Evolutionary conservation across 495 filamentous ascomycete genomes (phyloP), one percentile per base, ranked within the genome.

Genomic region (Ramalina intermedia): DNA sequence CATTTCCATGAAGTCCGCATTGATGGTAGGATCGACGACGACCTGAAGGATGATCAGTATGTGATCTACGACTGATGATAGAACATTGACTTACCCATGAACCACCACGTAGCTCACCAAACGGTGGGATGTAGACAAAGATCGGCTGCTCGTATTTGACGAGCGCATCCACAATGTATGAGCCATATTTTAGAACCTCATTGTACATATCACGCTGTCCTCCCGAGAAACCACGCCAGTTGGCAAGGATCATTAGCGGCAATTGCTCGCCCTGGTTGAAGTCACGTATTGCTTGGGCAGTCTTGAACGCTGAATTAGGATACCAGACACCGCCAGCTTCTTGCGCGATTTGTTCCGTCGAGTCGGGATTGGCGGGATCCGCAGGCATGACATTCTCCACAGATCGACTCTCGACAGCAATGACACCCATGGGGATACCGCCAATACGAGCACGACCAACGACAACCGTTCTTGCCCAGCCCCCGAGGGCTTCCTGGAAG

Each of bases 121-220:
- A 85, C 5, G 91, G 91, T 55, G 91, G 91, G 63, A 98, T 98
- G 70, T 98, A 98, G 41, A 98, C 85, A 65, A 98, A 96, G 59
- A 96, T 81, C 13, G 91, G 91, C 70, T 98, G 91, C 75, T 96
- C 88, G 60, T 87, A 96, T 66, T 94, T 91, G 74, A 95, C 88
- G 27, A 98, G 78, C 39, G 91, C 89, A 63, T 98, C 91, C 52
- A 98, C 91, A 58, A 98, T 98, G 75, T 89, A 95, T 13, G 87
- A 94, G 56, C 91, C 91, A 62, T 98, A 98, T 73, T 98, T 98
- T 64, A 98, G 80, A 8, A 98, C 93, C 67, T 98, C 91, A 69
- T 96, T 94, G 79, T 94, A 98, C 91, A 98, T 98, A 66, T 98
- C 91, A 58, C 88, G 85, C 69, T 98, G 91, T 45, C 91, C 91